Conservation (phyloP, 2,329 filamentous ascomycete genomes). For the Monosporascus sp. region DNA sequence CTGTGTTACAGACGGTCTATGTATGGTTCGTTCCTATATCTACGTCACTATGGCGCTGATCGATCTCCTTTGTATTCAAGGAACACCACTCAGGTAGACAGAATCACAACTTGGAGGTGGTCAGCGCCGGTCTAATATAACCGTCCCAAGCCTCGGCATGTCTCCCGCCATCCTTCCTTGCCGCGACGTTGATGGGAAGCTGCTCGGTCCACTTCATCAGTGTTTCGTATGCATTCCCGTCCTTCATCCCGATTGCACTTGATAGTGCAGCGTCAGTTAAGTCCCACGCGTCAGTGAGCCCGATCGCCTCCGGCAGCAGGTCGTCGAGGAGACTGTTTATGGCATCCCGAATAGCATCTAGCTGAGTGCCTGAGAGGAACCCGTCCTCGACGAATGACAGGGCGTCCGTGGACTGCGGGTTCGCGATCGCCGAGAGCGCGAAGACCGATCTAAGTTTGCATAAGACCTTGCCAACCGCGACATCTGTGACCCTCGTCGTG, state of each 20-base stretch:
- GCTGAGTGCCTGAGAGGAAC: constrained; percentile 14
- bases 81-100: background rate
- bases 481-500: background rate
- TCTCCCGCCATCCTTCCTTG: constrained; percentile 4
- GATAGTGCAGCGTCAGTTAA: constrained; percentile 17
- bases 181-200: constrained; percentile 20
- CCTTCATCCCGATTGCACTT: constrained; percentile 14
- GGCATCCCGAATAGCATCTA: constrained; percentile 7
- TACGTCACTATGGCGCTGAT: background rate
- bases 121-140: constrained; percentile 10
- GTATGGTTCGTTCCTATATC: too few species aligned
- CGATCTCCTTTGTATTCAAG: background rate
- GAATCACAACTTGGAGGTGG: constrained; percentile 10
- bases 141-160: constrained; percentile 13
- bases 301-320: constrained; percentile 18
- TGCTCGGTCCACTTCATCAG: constrained; percentile 22
- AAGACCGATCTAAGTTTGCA: constrained; percentile 10
- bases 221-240: constrained; percentile 17
- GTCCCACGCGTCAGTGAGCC: constrained; percentile 19
- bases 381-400: constrained; percentile 21
- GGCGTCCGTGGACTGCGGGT: constrained; percentile 18
- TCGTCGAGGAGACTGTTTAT: constrained; percentile 11
- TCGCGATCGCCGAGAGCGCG: constrained; percentile 15
- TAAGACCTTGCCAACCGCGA: constrained; percentile 7
- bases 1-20: too few species aligned